Conservation (phyloP, 2,329 filamentous ascomycete genomes). For the Hypoxylon sp. region DNA sequence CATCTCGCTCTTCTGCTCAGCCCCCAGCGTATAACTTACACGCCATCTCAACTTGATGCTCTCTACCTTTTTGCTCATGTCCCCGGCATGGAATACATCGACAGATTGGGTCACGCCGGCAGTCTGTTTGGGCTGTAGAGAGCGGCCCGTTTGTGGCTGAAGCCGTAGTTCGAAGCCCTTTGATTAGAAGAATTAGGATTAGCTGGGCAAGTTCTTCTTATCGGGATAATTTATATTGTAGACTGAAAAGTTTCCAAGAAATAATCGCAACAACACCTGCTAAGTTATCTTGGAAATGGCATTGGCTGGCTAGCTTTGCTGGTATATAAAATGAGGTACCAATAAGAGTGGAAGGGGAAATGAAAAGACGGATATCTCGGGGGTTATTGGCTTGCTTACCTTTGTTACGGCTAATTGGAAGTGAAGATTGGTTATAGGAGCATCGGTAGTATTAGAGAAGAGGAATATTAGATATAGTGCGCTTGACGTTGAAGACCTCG, state of each 20-base stretch:
- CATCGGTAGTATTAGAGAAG: conserved; percentile 85
- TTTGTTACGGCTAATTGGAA: conserved; percentile 96
- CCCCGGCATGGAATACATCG: conserved; percentile 79
- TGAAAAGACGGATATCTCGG: background rate
- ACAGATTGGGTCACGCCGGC: conserved; percentile 86
- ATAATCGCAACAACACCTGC: too few relatives aligned
- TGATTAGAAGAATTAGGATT: background rate
- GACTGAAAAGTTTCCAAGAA: too few relatives aligned
- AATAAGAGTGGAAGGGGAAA: background rate
- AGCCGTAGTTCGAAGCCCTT: conserved; percentile 89
- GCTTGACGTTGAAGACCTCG: conserved; percentile 68
- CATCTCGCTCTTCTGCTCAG: conserved; percentile 79
- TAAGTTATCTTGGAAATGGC: background rate
- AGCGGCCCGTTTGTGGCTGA: conserved; percentile 86
- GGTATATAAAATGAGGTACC: background rate
- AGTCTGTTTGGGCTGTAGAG: conserved; percentile 79
- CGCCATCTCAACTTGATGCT: conserved; percentile 93
- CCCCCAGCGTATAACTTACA: conserved; percentile 80
- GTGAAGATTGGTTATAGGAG: conserved; percentile 82
- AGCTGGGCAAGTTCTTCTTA: background rate
- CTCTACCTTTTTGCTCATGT: conserved; percentile 76
- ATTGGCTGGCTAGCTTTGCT: background rate
- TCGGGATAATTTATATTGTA: background rate
- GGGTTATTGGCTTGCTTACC: conserved; percentile 64
- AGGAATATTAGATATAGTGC: conserved; percentile 79